Evolutionary conservation across 2,329 filamentous ascomycete species (phyloP).

Genomic region (Cladosporium sp.): DNA sequence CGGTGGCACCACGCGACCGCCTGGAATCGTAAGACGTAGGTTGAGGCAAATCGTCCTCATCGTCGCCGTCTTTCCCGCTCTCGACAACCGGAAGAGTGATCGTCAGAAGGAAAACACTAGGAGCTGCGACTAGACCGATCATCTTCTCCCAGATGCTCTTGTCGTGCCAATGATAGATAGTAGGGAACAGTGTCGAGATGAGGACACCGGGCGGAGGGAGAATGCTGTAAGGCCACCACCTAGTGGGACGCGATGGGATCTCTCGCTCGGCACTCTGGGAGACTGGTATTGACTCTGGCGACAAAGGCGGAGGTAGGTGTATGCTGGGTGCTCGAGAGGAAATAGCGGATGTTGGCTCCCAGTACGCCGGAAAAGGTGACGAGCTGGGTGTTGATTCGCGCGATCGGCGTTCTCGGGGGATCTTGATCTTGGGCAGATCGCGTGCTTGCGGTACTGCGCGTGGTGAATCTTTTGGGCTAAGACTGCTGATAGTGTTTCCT

Average conservation of each 20-base stretch:
- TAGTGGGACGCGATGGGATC: conserved; percentile 8
- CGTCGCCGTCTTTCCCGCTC: conserved; percentile 48
- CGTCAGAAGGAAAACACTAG: conserved; percentile 82
- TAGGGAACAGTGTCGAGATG: conserved; percentile 74
- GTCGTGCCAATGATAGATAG: conserved; percentile 70
- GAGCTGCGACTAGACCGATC: conserved; percentile 75
- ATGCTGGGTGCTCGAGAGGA: conserved; percentile 51
- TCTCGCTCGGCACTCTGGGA: conserved; percentile 22
- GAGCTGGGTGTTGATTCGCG: conserved; percentile 36
- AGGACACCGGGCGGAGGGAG: conserved; percentile 68
- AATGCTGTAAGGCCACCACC: conserved; percentile 67
- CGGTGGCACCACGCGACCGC: neutral
- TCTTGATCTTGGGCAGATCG: conserved; percentile 35
- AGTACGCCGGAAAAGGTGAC: conserved; percentile 63
- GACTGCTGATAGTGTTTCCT: neutral
- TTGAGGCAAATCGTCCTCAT: conserved; percentile 6
- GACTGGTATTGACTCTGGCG: conserved; percentile 41
- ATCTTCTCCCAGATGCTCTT: conserved; percentile 83
- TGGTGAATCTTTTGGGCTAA: conserved; percentile 14
- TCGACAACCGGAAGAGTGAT: conserved; percentile 90
- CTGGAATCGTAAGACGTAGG: conserved; percentile 10
- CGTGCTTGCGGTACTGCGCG: conserved; percentile 26
- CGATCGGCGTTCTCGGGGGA: conserved; percentile 30
- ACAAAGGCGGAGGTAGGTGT: conserved; percentile 47
- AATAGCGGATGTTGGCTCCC: conserved; percentile 41